Base-by-base conservation (phyloP, 2,329 filamentous ascomycete genomes). In the Lachnellula suecica region DNA sequence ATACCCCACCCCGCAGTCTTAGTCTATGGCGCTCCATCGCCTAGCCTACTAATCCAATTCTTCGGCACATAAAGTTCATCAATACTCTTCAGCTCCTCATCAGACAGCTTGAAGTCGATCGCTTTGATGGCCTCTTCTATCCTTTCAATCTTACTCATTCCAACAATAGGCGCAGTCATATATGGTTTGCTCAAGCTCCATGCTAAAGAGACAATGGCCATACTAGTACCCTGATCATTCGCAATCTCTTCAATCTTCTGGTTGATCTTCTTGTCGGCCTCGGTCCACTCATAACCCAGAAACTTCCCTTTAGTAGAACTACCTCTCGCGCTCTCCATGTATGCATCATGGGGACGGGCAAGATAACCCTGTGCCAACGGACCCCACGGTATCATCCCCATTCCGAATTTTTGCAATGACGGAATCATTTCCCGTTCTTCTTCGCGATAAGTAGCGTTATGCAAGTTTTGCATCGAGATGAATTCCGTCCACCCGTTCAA, bases 401-500 rank as follows among this genome's bases (percentile, higher is more conserved):
- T 66, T 6, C 68, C 68, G 17, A 60, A 59, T 35, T 60, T 60
- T 29, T 55, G 27, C 38, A 60, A 34, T 2, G 49, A 45, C 2
- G 58, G 58, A 19, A 60, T 52, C 66, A 69, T 69, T 54, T 69
- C 68, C 20, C 59, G 59, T 64, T 77, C 74, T 54, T 87, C 84
- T 58, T 88, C 84, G 4, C 84, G 74, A 63, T 84, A 83, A 1
- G 79, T 64, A 0, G 81, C 70, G 58, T 82, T 83, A 61, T 84
- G 77, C 43, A 77, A 73, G 24, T 80, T 79, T 56, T 84, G 81
- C 81, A 84, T 84, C 1, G 71, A 75, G 53, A 83, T 70, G 59
- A 85, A 84, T 64, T 83, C 79, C 5, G 78, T 81, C 81, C 79
- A 84, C 19, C 79, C 76, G 46, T 82, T 63, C 64, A 59, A 29